phyloP scores from a whole-genome alignment of 2,329 filamentous ascomycete species.

The Furcasterigmium furcatum region DNA sequence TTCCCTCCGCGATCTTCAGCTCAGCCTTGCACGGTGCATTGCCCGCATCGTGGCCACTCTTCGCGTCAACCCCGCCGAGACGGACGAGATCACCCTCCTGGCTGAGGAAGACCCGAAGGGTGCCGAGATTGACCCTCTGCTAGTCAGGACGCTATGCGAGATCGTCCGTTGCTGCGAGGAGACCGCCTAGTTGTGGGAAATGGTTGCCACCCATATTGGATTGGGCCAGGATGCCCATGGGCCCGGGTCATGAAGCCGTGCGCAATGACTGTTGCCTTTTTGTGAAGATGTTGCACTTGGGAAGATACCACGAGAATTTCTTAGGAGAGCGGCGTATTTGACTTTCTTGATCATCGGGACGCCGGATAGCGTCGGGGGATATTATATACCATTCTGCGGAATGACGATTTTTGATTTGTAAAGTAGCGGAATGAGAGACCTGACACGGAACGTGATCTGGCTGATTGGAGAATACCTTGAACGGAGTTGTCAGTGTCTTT shows the following conservation, averaged over 20 bases:
- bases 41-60: constrained; percentile 47
- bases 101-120: constrained; percentile 10
- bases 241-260: too few species aligned
- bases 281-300: too few species aligned
- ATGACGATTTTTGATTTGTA: not conserved
- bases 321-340: too few species aligned
- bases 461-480: too few species aligned
- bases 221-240: too few species aligned
- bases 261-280: too few species aligned
- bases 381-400: not conserved
- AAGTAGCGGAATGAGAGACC: not conserved
- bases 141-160: constrained; percentile 38
- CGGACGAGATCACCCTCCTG: constrained; percentile 1
- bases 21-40: constrained; percentile 48
- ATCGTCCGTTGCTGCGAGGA: constrained; percentile 28
- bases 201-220: too few species aligned
- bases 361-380: too few species aligned
- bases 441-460: too few species aligned
- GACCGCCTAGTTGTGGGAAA: not conserved
- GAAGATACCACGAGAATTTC: too few species aligned
- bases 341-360: too few species aligned
- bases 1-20: constrained; percentile 39
- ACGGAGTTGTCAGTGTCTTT: too few species aligned
- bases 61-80: constrained; percentile 9
- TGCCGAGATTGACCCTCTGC: constrained; percentile 29